Conservation (phyloP, 164 flowering plant genomes). For the Umbilicus rupestris region DNA sequence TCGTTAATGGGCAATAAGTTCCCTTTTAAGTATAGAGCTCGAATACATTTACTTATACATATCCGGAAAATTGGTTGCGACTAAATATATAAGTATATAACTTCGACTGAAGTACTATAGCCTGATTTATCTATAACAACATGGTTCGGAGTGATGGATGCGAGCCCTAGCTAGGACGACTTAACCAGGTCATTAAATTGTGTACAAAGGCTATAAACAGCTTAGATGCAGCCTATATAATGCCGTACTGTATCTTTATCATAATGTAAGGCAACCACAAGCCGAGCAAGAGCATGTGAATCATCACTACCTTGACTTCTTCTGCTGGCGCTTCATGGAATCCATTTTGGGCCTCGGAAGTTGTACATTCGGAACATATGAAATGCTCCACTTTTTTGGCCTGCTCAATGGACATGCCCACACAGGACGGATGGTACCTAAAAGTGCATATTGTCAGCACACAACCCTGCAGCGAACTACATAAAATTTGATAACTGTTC, state of each 20-base stretch:
- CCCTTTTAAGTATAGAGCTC: too few relatives aligned
- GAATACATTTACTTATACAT: too few relatives aligned
- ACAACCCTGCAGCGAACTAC: background rate
- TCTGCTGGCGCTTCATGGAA: constrained; percentile 31
- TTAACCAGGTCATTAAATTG: background rate
- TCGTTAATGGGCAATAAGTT: too few relatives aligned
- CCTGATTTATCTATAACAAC: background rate
- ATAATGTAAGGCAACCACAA: background rate
- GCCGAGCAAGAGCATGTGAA: background rate
- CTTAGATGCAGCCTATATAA: background rate
- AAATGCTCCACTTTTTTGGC: constrained; percentile 57
- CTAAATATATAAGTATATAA: too few relatives aligned
- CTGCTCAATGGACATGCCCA: constrained; percentile 56
- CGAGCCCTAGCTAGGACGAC: background rate
- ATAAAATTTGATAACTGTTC: too few relatives aligned
- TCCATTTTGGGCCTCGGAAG: constrained; percentile 39
- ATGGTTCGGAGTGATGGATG: background rate
- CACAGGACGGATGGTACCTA: constrained; percentile 82
- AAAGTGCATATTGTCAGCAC: background rate
- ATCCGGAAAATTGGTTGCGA: too few relatives aligned
- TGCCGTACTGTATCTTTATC: background rate
- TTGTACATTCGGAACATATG: constrained; percentile 51
- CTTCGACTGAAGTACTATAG: too few relatives aligned
- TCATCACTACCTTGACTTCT: background rate
- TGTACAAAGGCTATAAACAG: background rate